Evolutionary conservation across 1,284 basidiomycete species (phyloP), one percentile per base, ranked within the genome.

Genomic region (Gomphus bonarii): DNA sequence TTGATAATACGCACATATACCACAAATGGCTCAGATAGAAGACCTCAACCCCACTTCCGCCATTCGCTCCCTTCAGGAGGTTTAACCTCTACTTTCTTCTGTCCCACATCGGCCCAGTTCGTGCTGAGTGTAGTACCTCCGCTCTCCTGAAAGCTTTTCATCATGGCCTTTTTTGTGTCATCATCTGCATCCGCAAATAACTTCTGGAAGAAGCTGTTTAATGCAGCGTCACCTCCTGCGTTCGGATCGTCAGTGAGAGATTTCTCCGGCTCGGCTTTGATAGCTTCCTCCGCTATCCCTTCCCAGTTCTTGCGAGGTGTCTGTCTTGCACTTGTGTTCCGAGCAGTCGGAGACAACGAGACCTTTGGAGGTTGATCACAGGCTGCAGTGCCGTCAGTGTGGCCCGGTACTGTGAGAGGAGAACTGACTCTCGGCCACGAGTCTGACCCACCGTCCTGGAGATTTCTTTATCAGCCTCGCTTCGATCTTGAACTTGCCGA

Each of bases 81-180:
- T 67, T 88, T 87, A 31, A 91, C 84, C 33, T 82, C 78, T 1
- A 88, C 82, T 48, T 67, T 71, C 30, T 66, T 77, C 72, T 88
- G 87, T 61, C 72, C 75, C 8, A 97, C 91, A 62, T 91, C 89
- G 4, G 81, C 81, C 94, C 94, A 97, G 69, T 95, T 92, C 0
- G 94, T 97, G 72, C 89, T 93, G 47, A 97, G 75, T 0, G 91
- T 85, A 8, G 94, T 97, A 3, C 94, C 92, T 7, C 91, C 90
- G 63, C 88, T 91, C 73, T 95, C 91, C 58, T 80, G 77, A 68
- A 90, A 97, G 67, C 90, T 93, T 78, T 97, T 97, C 82, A 95
- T 84, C 93, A 97, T 97, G 0, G 94, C 95, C 44, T 84, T 79
- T 64, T 77, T 81, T 4, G 91, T 91, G 65, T 97, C 89, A 0